Evolutionary conservation across 306 rosid species (phyloP), one percentile per base, ranked within the genome.

Genomic region (Echinosophora koreensis): DNA sequence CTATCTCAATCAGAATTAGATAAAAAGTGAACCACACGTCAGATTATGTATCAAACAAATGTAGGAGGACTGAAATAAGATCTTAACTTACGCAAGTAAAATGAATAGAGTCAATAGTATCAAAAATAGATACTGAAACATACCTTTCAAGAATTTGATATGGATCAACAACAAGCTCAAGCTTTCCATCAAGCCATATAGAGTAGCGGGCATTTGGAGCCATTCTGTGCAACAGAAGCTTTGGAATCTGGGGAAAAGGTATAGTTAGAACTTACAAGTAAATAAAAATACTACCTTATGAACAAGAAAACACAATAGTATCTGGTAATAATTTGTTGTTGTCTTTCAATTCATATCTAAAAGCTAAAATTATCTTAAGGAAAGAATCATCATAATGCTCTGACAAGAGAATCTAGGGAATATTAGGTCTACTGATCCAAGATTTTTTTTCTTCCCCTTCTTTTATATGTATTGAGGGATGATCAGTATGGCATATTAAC

Each of bases 141-240:
- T 80, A 92, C 98, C 98, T 90, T 84, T 92, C 98, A 49, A 94
- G 95, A 81, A 94, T 81, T 87, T 87, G 90, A 82, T 94, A 87
- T 34, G 98, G 97, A 88, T 94, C 97, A 64, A 88, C 95, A 50
- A 89, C 87, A 87, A 94, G 98, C 84, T 92, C 90, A 78, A 94
- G 98, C 79, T 94, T 92, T 76, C 98, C 98, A 77, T 94, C 98
- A 56, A 90, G 52, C 97, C 98, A 94, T 66, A 94, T 82, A 34
- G 98, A 92, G 84, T 82, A 94, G 79, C 96, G 93, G 44, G 91
- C 92, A 89, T 89, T 90, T 50, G 98, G 98, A 88, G 83, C 83
- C 90, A 92, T 66, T 82, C 97, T 89, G 83, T 94, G 98, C 88
- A 94, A 54, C 67, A 94, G 72, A 77, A 94, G 97, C 90, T 94